Conservation (phyloP, 2,329 filamentous ascomycete genomes). For the Fusarium tanahbumbuense region DNA sequence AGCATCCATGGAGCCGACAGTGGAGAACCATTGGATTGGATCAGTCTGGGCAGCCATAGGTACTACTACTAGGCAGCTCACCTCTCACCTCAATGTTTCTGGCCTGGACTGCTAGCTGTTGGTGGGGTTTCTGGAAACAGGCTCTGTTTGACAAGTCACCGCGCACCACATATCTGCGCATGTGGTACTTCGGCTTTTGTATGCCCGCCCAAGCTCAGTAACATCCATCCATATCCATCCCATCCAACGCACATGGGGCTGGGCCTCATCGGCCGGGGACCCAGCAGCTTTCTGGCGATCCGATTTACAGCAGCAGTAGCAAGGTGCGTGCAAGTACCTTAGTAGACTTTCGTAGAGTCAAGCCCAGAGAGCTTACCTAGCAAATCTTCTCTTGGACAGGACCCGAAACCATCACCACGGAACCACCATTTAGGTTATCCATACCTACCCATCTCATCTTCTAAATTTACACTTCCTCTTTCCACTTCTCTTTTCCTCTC, state of each 20-base stretch:
- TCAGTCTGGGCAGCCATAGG: not conserved
- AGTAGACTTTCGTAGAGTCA: not conserved
- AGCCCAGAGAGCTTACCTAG: slow-evolving; percentile 29
- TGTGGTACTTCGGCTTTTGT: slow-evolving; percentile 36
- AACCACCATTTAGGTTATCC: slow-evolving; percentile 28
- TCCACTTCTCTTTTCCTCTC: slow-evolving; percentile 16
- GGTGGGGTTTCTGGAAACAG: slow-evolving; percentile 23
- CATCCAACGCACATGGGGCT: slow-evolving; percentile 30
- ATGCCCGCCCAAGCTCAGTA: slow-evolving; percentile 32
- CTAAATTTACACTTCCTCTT: slow-evolving; percentile 16
- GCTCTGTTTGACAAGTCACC: slow-evolving; percentile 37
- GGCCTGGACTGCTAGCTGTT: slow-evolving; percentile 21
- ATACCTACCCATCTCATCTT: slow-evolving; percentile 20
- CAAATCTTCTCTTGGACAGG: slow-evolving; percentile 48
- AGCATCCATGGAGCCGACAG: not conserved
- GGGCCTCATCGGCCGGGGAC: slow-evolving; percentile 42
- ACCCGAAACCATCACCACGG: slow-evolving; percentile 48
- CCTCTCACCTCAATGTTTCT: slow-evolving; percentile 22
- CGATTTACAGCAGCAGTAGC: slow-evolving; percentile 29
- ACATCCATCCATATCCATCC: slow-evolving; percentile 26
- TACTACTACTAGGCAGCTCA: not conserved
- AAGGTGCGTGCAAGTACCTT: not conserved
- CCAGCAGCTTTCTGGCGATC: slow-evolving; percentile 46
- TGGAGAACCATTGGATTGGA: not conserved
- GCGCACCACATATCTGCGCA: slow-evolving; percentile 29